Base-by-base conservation (phyloP, 139 green algal genomes). In the Tetratostichococcus sp. region DNA sequence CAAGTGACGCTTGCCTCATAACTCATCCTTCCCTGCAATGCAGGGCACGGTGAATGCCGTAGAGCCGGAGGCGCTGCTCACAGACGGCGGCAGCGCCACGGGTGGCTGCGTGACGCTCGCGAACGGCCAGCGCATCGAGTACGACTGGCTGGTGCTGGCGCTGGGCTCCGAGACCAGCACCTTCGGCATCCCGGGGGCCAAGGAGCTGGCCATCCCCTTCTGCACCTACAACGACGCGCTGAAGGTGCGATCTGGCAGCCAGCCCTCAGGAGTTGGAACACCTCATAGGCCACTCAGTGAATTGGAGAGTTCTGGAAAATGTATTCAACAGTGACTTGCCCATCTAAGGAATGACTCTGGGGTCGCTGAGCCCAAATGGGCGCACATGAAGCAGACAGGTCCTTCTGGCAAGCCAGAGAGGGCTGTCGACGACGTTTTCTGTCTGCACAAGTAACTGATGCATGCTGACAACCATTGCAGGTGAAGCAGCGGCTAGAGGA, bases 131-230 rank as follows among this genome's bases (percentile, higher is more conserved):
- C 50, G 26, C 0, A 35, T 97, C 42, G 77, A 88, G n/a, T 97
- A 96, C 76, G 93, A 97, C 80, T 96, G 86, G 84, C 89, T 98
- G 50, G 87, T 98, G 50, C 66, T 97, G 31, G 88, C 94, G 0
- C 77, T 98, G 67, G 94, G 94, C 0, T 83, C 86, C 0, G 78
- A 87, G 33, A 87, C 86, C 26, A 76, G 35, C n/a, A 85, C 73
- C 26, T 87, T 84, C 75, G 89, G 89, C 22, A 86, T 97, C 17
- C 86, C 88, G 1, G 95, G 95, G 1, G 93, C 95, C 8, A 82
- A 84, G 69, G 88, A 98, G 78, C 80, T 83, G 21, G 91, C 93
- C 1, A 68, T 95, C 34, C 83, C 91, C 17, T 98, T 99, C 75
- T 83, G 78, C 35, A 90, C 82, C 1, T 85, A 94, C 28, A 80